These are phyloP conservation scores for Sungouiozyma ichnusensis DNA, from an alignment of 805 yeast species.

Conservation along the genomic window DNA sequence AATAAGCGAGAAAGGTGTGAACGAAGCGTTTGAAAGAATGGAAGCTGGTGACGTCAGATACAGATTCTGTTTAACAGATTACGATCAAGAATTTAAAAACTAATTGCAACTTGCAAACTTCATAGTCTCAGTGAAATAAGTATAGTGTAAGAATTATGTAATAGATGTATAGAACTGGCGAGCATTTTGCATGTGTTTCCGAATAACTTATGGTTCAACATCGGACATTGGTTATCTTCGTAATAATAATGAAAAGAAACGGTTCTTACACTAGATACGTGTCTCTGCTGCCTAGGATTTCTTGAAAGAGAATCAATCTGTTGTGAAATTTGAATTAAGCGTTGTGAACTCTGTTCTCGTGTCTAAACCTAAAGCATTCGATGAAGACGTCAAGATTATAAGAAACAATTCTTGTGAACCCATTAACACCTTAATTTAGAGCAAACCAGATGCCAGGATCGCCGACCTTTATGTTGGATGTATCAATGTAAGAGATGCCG, in stretches of 20 bases:
- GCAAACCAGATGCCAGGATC: slow-evolving; percentile 14
- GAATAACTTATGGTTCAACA: not conserved
- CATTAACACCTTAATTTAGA: slow-evolving; percentile 23
- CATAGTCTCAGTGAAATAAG: too few species aligned
- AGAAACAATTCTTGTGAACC: slow-evolving; percentile 37
- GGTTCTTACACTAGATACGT: too few species aligned
- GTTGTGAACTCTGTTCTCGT: slow-evolving; percentile 48
- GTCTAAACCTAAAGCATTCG: slow-evolving; percentile 49
- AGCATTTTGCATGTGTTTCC: not conserved
- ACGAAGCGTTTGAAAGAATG: slow-evolving; percentile 38
- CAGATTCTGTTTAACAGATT: slow-evolving; percentile 43
- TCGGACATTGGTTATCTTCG: not conserved
- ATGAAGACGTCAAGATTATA: slow-evolving; percentile 31
- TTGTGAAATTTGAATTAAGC: slow-evolving; percentile 33
- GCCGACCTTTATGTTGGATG: slow-evolving; percentile 13
- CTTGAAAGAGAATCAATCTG: slow-evolving; percentile 24
- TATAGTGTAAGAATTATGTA: not conserved
- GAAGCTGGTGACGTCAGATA: slow-evolving; percentile 42
- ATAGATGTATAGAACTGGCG: not conserved
- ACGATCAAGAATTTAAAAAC: slow-evolving; percentile 28
- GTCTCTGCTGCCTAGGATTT: slow-evolving; percentile 53
- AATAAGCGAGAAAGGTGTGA: slow-evolving; percentile 35
- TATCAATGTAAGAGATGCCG: slow-evolving; percentile 55
- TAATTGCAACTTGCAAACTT: too few species aligned
- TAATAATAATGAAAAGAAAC: too few species aligned